phyloP scores from a whole-genome alignment of 2,329 filamentous ascomycete genomes.

The Ophiocordyceps australis region DNA sequence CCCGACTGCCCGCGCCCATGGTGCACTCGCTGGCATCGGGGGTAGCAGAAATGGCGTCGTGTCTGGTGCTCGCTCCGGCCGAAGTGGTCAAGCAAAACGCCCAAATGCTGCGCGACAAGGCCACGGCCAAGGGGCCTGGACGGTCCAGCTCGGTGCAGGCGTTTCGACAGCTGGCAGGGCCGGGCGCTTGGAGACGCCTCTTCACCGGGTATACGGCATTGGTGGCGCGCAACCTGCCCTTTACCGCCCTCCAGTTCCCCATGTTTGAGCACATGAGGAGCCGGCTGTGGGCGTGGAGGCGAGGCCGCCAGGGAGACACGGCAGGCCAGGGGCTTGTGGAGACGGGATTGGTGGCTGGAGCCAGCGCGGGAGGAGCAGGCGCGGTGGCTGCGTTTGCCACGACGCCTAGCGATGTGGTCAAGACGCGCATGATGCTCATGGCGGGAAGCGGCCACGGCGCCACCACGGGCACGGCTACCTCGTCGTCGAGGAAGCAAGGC shows the following conservation, averaged over 20 bases:
- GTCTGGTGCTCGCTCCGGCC: slow-evolving; percentile 70
- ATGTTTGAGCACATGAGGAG: slow-evolving; percentile 58
- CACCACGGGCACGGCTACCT: slow-evolving; percentile 10
- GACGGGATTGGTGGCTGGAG: slow-evolving; percentile 51
- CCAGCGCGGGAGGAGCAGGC: slow-evolving; percentile 57
- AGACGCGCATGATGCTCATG: slow-evolving; percentile 74
- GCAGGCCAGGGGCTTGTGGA: slow-evolving; percentile 33
- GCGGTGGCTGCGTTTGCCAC: slow-evolving; percentile 63
- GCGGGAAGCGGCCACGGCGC: no score
- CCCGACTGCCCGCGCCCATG: slow-evolving; percentile 46
- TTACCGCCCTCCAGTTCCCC: slow-evolving; percentile 78
- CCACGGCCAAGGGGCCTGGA: slow-evolving; percentile 3
- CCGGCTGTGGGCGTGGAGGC: slow-evolving; percentile 23
- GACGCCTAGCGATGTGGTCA: slow-evolving; percentile 77
- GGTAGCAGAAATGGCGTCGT: slow-evolving; percentile 66
- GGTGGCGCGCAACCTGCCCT: slow-evolving; percentile 67
- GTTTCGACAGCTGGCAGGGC: slow-evolving; percentile 28
- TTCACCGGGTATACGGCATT: slow-evolving; percentile 64
- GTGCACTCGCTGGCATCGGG: slow-evolving; percentile 60
- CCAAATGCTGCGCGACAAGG: slow-evolving; percentile 45
- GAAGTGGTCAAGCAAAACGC: slow-evolving; percentile 92
- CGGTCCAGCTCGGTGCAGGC: slow-evolving; percentile 27
- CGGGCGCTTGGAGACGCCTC: slow-evolving; percentile 37
- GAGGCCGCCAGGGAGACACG: slow-evolving; percentile 8
- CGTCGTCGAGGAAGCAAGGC: slow-evolving; percentile 9